phyloP scores from a whole-genome alignment of 768 basidiomycete genomes.

The Pleurotus citrinopileatus region DNA sequence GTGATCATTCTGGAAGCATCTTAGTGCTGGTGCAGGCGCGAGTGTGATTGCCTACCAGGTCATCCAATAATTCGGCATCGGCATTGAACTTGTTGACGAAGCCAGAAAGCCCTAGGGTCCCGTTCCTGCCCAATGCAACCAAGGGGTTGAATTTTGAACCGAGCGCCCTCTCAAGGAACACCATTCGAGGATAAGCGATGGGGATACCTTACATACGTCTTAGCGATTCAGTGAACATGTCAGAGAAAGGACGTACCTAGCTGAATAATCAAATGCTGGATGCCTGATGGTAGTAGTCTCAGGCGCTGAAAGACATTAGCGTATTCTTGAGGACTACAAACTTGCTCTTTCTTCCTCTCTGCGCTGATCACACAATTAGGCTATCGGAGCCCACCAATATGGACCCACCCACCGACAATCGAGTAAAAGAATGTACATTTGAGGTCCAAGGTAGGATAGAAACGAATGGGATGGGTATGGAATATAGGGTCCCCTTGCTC shows the following conservation, averaged over 20 bases:
- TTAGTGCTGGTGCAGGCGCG: not conserved
- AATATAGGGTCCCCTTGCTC: constrained; percentile 73
- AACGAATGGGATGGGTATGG: constrained; percentile 81
- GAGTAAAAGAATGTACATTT: constrained; percentile 68
- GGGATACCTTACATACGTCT: constrained; percentile 51
- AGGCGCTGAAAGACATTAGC: constrained; percentile 66
- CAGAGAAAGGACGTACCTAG: constrained; percentile 45
- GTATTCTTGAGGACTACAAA: constrained; percentile 78
- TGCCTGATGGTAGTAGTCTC: constrained; percentile 51
- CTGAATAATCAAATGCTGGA: constrained; percentile 84
- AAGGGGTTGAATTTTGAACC: constrained; percentile 86
- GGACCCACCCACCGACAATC: constrained; percentile 68
- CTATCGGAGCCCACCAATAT: constrained; percentile 12
- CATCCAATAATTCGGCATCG: constrained; percentile 93
- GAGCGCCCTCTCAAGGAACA: constrained; percentile 77
- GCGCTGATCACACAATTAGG: not conserved
- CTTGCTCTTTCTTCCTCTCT: constrained; percentile 83
- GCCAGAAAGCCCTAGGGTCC: constrained; percentile 65
- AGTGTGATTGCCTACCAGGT: constrained; percentile 52
- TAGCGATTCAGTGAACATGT: not conserved
- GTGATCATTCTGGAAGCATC: constrained; percentile 68
- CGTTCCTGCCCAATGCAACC: constrained; percentile 66
- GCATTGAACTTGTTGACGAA: constrained; percentile 90
- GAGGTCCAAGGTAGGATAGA: constrained; percentile 77
- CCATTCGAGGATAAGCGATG: constrained; percentile 92